Conservation (phyloP, 352 stramenopile species). For the Pythium volutum region DNA sequence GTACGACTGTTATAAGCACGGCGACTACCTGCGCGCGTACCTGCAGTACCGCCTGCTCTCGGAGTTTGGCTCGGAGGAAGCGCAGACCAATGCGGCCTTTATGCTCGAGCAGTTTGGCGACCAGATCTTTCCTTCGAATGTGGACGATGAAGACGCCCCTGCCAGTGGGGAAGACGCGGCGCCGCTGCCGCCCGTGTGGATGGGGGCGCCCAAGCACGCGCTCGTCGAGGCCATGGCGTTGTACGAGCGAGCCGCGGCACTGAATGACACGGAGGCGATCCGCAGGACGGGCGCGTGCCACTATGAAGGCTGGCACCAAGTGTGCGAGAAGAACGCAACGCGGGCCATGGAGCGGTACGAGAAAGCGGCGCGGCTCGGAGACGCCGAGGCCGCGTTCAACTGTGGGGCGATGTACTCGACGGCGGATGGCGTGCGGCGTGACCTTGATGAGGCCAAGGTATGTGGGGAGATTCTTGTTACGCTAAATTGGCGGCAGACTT, state of each 20-base stretch:
- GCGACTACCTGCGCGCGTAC: constrained; percentile 64
- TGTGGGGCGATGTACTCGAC: constrained; percentile 55
- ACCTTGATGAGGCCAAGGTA: constrained; percentile 41
- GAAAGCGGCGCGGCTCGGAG: constrained; percentile 46
- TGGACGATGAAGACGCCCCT: neutral
- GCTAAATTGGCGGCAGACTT: no score
- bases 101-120: constrained; percentile 59
- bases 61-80: constrained; percentile 64
- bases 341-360: constrained; percentile 52
- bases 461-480: neutral
- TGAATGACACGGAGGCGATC: constrained; percentile 75
- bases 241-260: constrained; percentile 46
- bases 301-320: constrained; percentile 55
- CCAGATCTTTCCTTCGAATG: constrained; percentile 29
- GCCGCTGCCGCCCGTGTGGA: constrained; percentile 17
- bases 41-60: constrained; percentile 64
- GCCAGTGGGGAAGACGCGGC: neutral
- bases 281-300: constrained; percentile 63
- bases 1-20: constrained; percentile 58
- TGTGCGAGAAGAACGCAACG: constrained; percentile 51
- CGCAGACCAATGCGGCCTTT: constrained; percentile 66
- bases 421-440: constrained; percentile 39
- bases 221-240: constrained; percentile 48
- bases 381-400: constrained; percentile 63
- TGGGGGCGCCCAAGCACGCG: constrained; percentile 27